These are phyloP conservation scores for Lanzia echinophila DNA, from an alignment of 2,329 filamentous ascomycete genomes.

Conservation along the genomic window DNA sequence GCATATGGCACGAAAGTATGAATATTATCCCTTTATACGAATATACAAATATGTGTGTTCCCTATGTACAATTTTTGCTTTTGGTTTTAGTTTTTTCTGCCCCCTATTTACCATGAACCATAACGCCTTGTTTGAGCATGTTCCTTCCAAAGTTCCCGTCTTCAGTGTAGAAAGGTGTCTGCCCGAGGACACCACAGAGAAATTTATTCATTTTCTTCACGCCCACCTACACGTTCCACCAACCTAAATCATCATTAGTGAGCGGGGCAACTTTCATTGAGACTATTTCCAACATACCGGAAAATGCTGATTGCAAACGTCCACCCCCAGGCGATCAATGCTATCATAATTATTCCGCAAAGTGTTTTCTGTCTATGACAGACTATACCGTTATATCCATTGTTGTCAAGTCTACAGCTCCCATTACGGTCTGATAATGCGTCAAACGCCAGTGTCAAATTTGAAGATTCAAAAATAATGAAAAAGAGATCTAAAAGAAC, in stretches of 20 bases:
- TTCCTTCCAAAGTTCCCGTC: no score
- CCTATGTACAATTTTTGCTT: conserved; percentile 6
- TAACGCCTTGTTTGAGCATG: conserved; percentile 5
- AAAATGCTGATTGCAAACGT: conserved; percentile 86
- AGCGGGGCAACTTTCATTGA: neutral
- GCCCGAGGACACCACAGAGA: neutral
- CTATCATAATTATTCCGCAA: conserved; percentile 71
- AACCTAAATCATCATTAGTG: conserved; percentile 35
- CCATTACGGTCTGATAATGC: conserved; percentile 61
- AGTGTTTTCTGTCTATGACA: conserved; percentile 63
- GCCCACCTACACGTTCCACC: conserved; percentile 53
- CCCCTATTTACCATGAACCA: neutral
- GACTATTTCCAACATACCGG: conserved; percentile 39
- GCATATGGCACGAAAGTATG: no score
- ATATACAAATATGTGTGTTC: neutral
- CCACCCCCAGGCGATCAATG: conserved; percentile 80
- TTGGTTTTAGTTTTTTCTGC: neutral
- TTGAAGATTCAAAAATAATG: conserved; percentile 94
- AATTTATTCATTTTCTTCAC: conserved; percentile 36
- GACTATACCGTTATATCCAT: conserved; percentile 38
- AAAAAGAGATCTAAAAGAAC: conserved; percentile 92
- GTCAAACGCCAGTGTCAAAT: conserved; percentile 83
- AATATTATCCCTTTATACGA: no score
- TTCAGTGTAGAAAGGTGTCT: conserved; percentile 5
- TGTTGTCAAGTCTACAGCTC: conserved; percentile 43